Conservation (phyloP, 2,329 filamentous ascomycete genomes). For the Cucurbitaria berberidis region DNA sequence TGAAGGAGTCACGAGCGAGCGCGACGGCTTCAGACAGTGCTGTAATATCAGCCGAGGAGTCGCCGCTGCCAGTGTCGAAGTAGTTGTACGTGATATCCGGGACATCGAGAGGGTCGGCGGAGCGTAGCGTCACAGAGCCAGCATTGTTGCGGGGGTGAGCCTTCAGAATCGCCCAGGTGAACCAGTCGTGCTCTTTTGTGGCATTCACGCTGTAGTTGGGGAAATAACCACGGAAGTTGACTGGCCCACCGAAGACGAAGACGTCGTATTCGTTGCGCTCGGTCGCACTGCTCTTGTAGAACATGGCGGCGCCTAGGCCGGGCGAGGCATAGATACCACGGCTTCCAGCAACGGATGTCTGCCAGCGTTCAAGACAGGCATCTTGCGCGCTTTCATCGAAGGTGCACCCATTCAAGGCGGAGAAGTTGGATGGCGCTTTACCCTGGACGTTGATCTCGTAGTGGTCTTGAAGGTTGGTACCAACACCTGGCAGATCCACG, state of each 20-base stretch:
- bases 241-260: conserved; percentile 62
- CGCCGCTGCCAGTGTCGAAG: conserved; percentile 60
- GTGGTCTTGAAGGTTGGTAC: conserved; percentile 69
- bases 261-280: conserved; percentile 60
- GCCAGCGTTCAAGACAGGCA: conserved; percentile 54
- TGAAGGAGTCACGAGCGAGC: conserved; percentile 56
- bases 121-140: conserved; percentile 67
- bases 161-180: conserved; percentile 64
- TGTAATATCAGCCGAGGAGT: conserved; percentile 62
- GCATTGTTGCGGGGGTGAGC: conserved; percentile 66
- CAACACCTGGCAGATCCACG: conserved; percentile 67
- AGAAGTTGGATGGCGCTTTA: conserved; percentile 47
- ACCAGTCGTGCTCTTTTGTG: conserved; percentile 55
- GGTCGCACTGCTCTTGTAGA: conserved; percentile 50
- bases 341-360: conserved; percentile 51
- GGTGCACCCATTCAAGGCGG: conserved; percentile 50
- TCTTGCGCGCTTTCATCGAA: conserved; percentile 51
- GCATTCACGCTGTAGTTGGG: conserved; percentile 62
- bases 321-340: conserved; percentile 56
- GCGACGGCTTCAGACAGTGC: conserved; percentile 62
- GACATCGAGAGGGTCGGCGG: conserved; percentile 66
- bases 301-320: conserved; percentile 60
- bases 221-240: conserved; percentile 63
- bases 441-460: conserved; percentile 59
- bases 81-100: conserved; percentile 62